A percentile compares a stretch with the other conserved stretches of the same genome.
Evolutionary conservation across 75 land plant species (phyloP).

Genomic region (Larix kaempferi): DNA sequence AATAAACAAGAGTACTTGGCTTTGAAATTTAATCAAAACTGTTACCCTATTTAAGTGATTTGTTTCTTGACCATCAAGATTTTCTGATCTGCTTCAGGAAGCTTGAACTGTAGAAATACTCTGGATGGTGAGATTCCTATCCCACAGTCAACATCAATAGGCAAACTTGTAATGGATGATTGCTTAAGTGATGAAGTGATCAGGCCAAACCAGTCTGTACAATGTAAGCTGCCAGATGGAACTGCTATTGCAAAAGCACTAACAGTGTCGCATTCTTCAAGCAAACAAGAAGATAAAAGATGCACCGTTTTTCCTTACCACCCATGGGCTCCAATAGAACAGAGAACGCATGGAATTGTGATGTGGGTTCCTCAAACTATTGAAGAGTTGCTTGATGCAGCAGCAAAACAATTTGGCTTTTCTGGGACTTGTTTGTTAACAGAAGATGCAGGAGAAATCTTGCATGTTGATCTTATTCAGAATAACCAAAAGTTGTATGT

Average conservation of each 20-base stretch:
- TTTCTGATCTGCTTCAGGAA: background rate
- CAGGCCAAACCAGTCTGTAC: background rate
- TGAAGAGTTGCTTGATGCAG: constrained; percentile 10
- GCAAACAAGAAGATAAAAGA: background rate
- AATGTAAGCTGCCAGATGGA: background rate
- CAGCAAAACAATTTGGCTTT: constrained; percentile 15
- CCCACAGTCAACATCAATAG: background rate
- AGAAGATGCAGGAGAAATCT: constrained; percentile 61
- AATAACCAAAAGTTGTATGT: constrained; percentile 61
- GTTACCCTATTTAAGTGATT: background rate
- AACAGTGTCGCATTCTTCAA: no score
- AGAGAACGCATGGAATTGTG: constrained; percentile 12
- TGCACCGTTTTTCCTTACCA: constrained; percentile 15
- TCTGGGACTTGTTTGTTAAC: constrained; percentile 27
- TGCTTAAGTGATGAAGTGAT: background rate
- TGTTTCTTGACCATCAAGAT: background rate
- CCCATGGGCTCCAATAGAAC: constrained; percentile 14
- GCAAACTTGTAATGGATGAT: background rate
- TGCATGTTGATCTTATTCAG: constrained; percentile 41
- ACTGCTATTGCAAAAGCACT: background rate
- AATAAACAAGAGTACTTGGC: background rate
- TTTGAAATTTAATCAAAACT: background rate
- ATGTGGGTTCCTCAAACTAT: constrained; percentile 18
- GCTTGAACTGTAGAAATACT: background rate
- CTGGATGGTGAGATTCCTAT: background rate